phyloP scores from a whole-genome alignment of 1,284 basidiomycete genomes.

The Somion occarium region DNA sequence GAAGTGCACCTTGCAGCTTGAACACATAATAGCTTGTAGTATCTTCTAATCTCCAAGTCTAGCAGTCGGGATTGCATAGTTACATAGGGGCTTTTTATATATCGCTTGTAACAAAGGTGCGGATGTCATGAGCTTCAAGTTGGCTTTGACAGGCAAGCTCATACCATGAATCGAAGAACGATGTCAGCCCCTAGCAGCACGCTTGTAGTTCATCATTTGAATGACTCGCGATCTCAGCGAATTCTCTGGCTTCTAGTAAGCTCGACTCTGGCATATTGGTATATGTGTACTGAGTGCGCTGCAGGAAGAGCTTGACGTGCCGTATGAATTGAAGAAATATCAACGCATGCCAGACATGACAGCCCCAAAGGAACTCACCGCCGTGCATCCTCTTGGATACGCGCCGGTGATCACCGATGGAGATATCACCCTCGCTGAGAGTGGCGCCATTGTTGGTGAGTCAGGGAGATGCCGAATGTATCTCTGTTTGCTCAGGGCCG shows the following conservation, averaged over 20 bases:
- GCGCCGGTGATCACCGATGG: conserved; percentile 33
- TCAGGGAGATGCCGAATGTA: background rate
- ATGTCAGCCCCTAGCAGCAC: background rate
- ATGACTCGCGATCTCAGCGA: conserved; percentile 47
- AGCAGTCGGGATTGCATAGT: too few relatives aligned
- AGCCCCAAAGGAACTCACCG: conserved; percentile 35
- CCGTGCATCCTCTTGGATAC: conserved; percentile 28
- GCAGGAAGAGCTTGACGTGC: conserved; percentile 46
- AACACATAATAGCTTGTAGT: too few relatives aligned
- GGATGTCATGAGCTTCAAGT: too few relatives aligned
- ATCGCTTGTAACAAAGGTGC: too few relatives aligned
- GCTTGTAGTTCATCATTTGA: conserved; percentile 44
- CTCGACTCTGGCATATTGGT: background rate
- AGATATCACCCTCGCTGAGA: conserved; percentile 29
- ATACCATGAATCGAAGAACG: too few relatives aligned
- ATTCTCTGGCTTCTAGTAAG: conserved; percentile 50
- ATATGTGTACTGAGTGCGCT: conserved; percentile 5
- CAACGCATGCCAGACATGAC: conserved; percentile 30
- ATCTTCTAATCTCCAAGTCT: too few relatives aligned
- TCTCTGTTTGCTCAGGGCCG: background rate
- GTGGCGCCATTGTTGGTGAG: conserved; percentile 30
- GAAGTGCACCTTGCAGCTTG: too few relatives aligned
- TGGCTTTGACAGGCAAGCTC: too few relatives aligned
- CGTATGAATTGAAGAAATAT: conserved; percentile 46
- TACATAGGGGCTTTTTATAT: too few relatives aligned